phyloP scores from a whole-genome alignment of 257 asterid species.

The Lantana camara region DNA sequence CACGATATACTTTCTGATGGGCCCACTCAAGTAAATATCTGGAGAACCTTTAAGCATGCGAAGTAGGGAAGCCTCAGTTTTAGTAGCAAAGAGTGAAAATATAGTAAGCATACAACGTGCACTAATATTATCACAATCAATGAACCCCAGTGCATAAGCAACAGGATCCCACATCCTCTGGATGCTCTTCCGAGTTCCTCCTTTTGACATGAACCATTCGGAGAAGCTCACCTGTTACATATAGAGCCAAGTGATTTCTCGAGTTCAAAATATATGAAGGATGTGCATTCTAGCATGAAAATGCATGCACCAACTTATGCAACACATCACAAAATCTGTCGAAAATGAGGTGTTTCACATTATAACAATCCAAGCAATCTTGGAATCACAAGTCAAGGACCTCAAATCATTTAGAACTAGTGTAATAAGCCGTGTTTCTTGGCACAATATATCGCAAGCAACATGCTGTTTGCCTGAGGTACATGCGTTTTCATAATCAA shows the following conservation, averaged over 20 bases:
- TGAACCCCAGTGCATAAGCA: slow-evolving; percentile 99
- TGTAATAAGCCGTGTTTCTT: not conserved
- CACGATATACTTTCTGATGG: slow-evolving; percentile 75
- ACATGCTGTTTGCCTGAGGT: not conserved
- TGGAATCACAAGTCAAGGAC: slow-evolving; percentile 5
- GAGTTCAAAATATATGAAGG: slow-evolving; percentile 20
- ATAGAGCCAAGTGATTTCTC: slow-evolving; percentile 20
- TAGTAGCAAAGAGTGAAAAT: slow-evolving; percentile 93
- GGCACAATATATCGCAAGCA: slow-evolving; percentile 11
- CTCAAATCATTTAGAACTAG: not conserved
- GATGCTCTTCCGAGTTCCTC: slow-evolving; percentile 91
- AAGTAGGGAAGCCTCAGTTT: slow-evolving; percentile 96
- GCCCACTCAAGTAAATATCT: slow-evolving; percentile 94
- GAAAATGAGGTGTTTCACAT: slow-evolving; percentile 11
- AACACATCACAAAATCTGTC: slow-evolving; percentile 4
- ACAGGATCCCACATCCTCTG: slow-evolving; percentile 99
- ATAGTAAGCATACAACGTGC: slow-evolving; percentile 99
- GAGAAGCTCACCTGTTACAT: slow-evolving; percentile 88
- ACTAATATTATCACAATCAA: slow-evolving; percentile 94
- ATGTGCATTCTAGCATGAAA: slow-evolving; percentile 2
- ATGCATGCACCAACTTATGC: slow-evolving; percentile 19
- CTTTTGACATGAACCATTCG: slow-evolving; percentile 95
- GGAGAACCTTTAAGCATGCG: slow-evolving; percentile 99
- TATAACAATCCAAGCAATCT: not conserved
- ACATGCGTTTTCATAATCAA: not conserved